Conservation (phyloP, 2,329 filamentous ascomycete genomes). For the Exophiala oligosperma region DNA sequence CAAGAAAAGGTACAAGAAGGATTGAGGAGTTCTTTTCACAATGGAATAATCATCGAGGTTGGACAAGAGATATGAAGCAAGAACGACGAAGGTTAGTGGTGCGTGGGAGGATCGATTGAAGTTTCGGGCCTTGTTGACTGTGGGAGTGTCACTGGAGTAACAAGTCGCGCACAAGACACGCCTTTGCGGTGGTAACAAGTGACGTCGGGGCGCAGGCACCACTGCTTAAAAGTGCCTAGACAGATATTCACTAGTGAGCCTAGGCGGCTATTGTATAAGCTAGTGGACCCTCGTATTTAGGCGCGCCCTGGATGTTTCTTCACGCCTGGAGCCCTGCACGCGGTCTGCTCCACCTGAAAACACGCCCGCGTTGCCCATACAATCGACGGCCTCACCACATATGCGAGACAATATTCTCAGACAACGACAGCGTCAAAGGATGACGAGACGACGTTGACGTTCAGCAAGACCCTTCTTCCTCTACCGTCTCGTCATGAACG, state of each 20-base stretch:
- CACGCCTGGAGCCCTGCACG: background rate
- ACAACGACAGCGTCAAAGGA: background rate
- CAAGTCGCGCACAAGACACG: background rate
- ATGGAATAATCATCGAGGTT: conserved; percentile 1
- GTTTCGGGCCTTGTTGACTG: background rate
- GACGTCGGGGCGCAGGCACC: conserved; percentile 6
- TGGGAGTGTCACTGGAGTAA: conserved; percentile 9
- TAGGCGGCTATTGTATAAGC: too few species aligned
- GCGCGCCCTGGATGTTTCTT: too few species aligned
- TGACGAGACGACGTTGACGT: background rate
- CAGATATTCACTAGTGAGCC: background rate
- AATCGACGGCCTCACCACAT: background rate
- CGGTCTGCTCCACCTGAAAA: background rate
- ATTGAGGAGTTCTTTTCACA: background rate
- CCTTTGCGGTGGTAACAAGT: background rate
- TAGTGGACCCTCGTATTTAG: too few species aligned
- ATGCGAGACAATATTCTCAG: background rate
- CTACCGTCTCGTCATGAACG: conserved; percentile 21
- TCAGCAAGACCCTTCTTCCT: background rate
- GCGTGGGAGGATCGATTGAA: background rate
- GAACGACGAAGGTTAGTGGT: background rate
- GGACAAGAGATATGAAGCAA: background rate
- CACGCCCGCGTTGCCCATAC: background rate
- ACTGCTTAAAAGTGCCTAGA: background rate
- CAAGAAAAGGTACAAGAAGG: conserved; percentile 1